Conservation (phyloP, 2,329 filamentous ascomycete species). For the Zymoseptoria ardabiliae region DNA sequence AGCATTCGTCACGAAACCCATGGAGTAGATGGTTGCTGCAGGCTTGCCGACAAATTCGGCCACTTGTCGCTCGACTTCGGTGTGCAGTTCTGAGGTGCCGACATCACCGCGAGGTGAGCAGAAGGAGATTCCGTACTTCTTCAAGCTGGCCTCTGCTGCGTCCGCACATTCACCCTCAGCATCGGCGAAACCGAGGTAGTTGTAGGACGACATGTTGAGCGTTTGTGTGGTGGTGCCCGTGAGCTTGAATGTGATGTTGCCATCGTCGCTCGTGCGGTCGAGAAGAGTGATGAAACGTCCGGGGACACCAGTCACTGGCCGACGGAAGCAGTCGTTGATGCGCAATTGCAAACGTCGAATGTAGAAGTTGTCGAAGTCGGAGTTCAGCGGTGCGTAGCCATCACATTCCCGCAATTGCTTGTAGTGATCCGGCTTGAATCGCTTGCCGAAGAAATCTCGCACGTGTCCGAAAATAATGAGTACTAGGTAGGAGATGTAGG, state of each 20-base stretch:
- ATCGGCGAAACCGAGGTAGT: conserved; percentile 96
- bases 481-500: conserved; percentile 95
- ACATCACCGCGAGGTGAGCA: conserved; percentile 75
- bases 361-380: conserved; percentile 99
- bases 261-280: conserved; percentile 83
- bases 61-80: conserved; percentile 84
- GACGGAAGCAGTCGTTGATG: conserved; percentile 93
- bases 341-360: conserved; percentile 84
- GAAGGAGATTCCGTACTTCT: conserved; percentile 75
- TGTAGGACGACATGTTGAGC: conserved; percentile 98
- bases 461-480: conserved; percentile 93
- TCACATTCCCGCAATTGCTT: conserved; percentile 73
- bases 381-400: conserved; percentile 91
- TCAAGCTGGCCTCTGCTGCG: conserved; percentile 76
- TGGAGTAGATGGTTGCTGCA: conserved; percentile 92
- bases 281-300: conserved; percentile 89
- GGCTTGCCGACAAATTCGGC: conserved; percentile 92
- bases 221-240: conserved; percentile 90
- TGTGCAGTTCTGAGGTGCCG: conserved; percentile 77
- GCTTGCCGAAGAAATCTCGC: conserved; percentile 95
- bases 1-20: conserved; percentile 96
- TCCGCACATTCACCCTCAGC: conserved; percentile 95
- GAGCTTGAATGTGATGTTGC: conserved; percentile 82
- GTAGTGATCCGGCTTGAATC: conserved; percentile 83
- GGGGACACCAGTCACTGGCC: conserved; percentile 86